Base-by-base conservation (phyloP, 176 grass and related monocot genomes). In the Bolboschoenus planiculmis region DNA sequence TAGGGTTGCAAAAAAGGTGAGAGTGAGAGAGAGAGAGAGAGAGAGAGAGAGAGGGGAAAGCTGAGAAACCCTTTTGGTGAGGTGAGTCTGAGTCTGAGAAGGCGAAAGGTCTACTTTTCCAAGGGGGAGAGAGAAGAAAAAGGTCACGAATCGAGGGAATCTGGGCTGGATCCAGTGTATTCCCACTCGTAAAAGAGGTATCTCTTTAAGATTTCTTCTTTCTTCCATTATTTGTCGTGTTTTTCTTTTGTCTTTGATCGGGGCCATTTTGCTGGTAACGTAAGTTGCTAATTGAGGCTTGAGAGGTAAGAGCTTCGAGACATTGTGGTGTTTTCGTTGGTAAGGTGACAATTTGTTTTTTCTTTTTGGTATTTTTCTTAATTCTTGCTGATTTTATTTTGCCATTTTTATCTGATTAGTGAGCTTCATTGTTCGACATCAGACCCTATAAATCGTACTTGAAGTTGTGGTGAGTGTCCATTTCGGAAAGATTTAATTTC, bases 101-200 rank as follows among this genome's bases (percentile, higher is more conserved):
- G 50, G 50, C 50, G 76, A 79, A 56, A 79, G 48, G 27, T 10
- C 33, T 43, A 61, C 56, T 81, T 26, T 60, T 26, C 11, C 3
- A 43, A 54, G 53, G 37, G 54, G 61, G 47, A 24, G 44, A 51
- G 34, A 48, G 1, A 16, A 21, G 48, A 50, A 58, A 80, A 59
- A 18, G 78, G 78, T 59, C 7, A 40, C 33, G 35, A 81, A 46
- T 81, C 57, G 30, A 64, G 55, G 55, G 79, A 64, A 81, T 81
- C 43, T 81, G 36, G 4, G 79, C 23, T 81, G 57, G 79, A 81
- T 81, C 79, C 79, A 81, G 79, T 81, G 79, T 30, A 20, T 81
- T 18, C 57, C 59, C 37, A 59, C 37, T 81, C 56, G 29, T 18
- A 61, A 81, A 81, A 30, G 56, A 63, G 58, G 57, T 64, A 62